A percentile compares a stretch with the other conserved stretches of the same genome.
Conservation (phyloP, 192 early-diverging fungal genomes). For the Umbelopsis sp. region DNA sequence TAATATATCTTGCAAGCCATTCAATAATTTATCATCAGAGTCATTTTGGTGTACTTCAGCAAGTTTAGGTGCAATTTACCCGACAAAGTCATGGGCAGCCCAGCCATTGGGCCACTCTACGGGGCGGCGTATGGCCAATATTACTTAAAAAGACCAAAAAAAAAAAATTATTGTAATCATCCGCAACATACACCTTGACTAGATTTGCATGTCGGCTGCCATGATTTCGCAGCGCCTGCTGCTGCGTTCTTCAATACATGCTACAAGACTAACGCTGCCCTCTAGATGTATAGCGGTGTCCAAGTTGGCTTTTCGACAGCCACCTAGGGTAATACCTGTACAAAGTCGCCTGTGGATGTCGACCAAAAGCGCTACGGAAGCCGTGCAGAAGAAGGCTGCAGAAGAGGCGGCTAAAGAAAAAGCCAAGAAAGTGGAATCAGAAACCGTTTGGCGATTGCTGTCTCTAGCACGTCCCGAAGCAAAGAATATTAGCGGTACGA, state of each 20-base stretch:
- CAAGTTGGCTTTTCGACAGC: neutral
- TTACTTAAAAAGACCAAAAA: too few species aligned
- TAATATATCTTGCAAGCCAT: too few species aligned
- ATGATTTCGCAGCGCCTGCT: constrained; percentile 15
- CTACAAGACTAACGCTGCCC: neutral
- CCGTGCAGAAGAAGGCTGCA: neutral
- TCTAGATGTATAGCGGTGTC: neutral
- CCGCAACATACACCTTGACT: neutral
- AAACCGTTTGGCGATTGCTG: constrained; percentile 3
- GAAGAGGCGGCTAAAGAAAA: neutral
- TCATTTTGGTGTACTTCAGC: too few species aligned
- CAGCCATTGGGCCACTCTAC: too few species aligned
- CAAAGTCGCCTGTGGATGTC: constrained; percentile 3
- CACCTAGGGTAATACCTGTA: neutral
- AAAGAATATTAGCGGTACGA: constrained; percentile 35
- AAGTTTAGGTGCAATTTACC: too few species aligned
- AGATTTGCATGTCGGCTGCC: constrained; percentile 15
- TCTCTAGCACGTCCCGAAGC: constrained; percentile 33
- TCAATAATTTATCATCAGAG: too few species aligned
- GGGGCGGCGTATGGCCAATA: too few species aligned
- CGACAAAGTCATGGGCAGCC: too few species aligned
- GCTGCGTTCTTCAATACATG: constrained; percentile 5
- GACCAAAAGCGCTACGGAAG: neutral
- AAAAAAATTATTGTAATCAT: neutral
- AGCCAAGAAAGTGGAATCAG: neutral